Percentiles rank a stretch among this genome's conserved stretches.
Conservation (phyloP, 1,284 basidiomycete species). For the Xerocomus nothofagi region DNA sequence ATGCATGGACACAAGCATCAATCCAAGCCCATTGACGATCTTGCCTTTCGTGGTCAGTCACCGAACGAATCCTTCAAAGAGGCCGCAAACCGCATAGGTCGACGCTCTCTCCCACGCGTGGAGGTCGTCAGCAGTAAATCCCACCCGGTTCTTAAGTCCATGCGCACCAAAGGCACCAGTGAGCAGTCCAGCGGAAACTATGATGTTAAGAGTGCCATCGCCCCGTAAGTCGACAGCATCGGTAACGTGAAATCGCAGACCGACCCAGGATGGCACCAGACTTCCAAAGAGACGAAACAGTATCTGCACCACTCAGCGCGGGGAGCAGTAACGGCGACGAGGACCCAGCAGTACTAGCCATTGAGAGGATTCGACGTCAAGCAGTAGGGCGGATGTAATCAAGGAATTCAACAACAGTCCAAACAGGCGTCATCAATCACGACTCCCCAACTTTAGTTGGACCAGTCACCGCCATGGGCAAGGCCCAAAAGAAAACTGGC, state of each 20-base stretch:
- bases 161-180: conserved; percentile 74
- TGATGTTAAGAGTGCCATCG: background rate
- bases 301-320: conserved; percentile 9
- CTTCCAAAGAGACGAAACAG: conserved; percentile 41
- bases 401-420: background rate
- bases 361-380: conserved; percentile 14
- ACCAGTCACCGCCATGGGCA: conserved; percentile 62
- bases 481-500: conserved; percentile 86
- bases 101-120: conserved; percentile 65
- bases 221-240: background rate
- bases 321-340: conserved; percentile 34
- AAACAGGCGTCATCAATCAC: conserved; percentile 25
- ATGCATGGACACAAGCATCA: conserved; percentile 72
- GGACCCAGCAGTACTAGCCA: conserved; percentile 17
- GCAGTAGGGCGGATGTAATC: background rate
- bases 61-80: background rate
- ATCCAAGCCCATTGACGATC: conserved; percentile 77
- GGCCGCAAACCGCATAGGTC: conserved; percentile 57
- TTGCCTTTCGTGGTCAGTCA: conserved; percentile 33
- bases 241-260: conserved; percentile 5
- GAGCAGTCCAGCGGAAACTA: conserved; percentile 60
- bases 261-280: conserved; percentile 34
- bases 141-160: conserved; percentile 50
- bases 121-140: conserved; percentile 53
- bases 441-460: background rate